phyloP scores from a whole-genome alignment of 2,329 filamentous ascomycete species.

The Clarireedia monteithiana region DNA sequence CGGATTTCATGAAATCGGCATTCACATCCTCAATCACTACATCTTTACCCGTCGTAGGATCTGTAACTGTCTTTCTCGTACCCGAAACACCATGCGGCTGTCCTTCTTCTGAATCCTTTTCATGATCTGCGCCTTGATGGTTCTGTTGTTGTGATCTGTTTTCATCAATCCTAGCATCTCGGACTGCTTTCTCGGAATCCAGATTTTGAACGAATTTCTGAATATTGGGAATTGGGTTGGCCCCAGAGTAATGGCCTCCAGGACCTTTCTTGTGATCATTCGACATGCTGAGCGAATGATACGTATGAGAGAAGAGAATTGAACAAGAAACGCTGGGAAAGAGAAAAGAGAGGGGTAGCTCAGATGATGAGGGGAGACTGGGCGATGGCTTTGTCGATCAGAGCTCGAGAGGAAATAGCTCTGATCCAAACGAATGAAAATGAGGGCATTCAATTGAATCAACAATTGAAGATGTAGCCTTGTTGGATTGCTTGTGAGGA shows the following conservation, averaged over 20 bases:
- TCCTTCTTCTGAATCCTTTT: slow-evolving; percentile 33
- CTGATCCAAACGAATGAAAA: too few relatives aligned
- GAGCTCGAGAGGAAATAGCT: too few relatives aligned
- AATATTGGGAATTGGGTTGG: slow-evolving; percentile 21
- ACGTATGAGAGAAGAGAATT: not conserved
- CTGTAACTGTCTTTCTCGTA: slow-evolving; percentile 59
- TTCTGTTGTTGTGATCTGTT: slow-evolving; percentile 29
- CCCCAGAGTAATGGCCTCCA: slow-evolving; percentile 16
- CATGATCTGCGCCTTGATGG: slow-evolving; percentile 11
- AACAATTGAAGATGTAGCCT: too few relatives aligned
- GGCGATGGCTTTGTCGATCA: too few relatives aligned
- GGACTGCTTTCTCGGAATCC: slow-evolving; percentile 68
- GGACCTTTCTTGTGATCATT: slow-evolving; percentile 11
- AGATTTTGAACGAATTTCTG: slow-evolving; percentile 52
- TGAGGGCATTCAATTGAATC: too few relatives aligned
- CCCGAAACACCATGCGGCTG: slow-evolving; percentile 31
- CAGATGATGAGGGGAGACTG: not conserved
- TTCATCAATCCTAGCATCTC: slow-evolving; percentile 65
- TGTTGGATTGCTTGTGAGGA: too few relatives aligned
- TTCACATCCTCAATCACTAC: slow-evolving; percentile 81
- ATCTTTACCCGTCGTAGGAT: slow-evolving; percentile 80
- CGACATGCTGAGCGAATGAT: not conserved
- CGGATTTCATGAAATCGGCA: slow-evolving; percentile 59
- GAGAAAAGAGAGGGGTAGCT: not conserved
- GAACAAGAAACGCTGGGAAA: not conserved